phyloP scores from a whole-genome alignment of 2,329 filamentous ascomycete genomes.

The Alternaria gansuensis region DNA sequence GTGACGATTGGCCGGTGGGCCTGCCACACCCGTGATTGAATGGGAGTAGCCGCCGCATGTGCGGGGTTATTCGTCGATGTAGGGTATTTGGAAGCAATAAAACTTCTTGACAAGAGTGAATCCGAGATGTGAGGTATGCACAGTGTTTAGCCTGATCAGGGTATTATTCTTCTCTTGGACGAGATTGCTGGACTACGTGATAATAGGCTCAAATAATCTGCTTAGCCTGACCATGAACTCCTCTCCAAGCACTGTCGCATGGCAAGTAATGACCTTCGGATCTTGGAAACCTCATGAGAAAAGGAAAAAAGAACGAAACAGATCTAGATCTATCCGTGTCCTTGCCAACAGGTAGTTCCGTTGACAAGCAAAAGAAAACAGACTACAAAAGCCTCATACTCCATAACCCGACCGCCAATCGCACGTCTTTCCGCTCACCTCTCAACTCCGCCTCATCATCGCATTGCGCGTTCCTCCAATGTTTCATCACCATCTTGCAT shows the following conservation, averaged over 20 bases:
- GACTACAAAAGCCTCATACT: not conserved
- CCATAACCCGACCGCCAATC: not conserved
- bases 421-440: slow-evolving; percentile 1
- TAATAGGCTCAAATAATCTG: too few relatives aligned
- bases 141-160: too few relatives aligned
- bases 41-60: slow-evolving; percentile 5
- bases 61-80: not conserved
- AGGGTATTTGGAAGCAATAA: slow-evolving; percentile 7
- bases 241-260: too few relatives aligned
- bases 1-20: slow-evolving; percentile 8
- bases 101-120: not conserved
- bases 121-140: too few relatives aligned
- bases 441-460: slow-evolving; percentile 4
- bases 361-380: not conserved
- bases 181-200: too few relatives aligned
- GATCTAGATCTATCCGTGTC: not conserved
- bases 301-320: not conserved
- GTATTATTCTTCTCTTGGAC: too few relatives aligned
- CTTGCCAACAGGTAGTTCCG: not conserved
- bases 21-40: slow-evolving; percentile 4
- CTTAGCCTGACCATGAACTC: too few relatives aligned
- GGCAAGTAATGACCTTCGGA: too few relatives aligned
- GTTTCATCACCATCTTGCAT: slow-evolving; percentile 8
- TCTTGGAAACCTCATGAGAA: not conserved
- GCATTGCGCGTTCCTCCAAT: slow-evolving; percentile 1